These are phyloP conservation scores for Cymbopogon citratus DNA, from an alignment of 176 grass and related monocot species.

Conservation along the genomic window DNA sequence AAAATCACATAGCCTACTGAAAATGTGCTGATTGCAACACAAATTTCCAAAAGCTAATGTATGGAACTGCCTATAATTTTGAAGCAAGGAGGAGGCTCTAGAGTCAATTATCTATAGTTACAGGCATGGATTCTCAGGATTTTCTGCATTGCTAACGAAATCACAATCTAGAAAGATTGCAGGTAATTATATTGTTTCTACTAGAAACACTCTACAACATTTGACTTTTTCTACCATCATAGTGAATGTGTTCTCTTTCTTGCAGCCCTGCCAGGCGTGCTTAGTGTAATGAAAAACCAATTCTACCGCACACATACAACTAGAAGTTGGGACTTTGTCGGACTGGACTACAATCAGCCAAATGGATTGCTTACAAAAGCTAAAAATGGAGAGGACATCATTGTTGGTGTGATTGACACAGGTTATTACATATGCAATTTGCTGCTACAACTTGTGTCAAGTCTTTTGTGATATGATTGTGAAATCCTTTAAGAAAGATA, in stretches of 20 bases:
- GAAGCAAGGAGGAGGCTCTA: neutral
- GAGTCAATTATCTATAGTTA: neutral
- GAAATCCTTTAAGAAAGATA: too few relatives aligned
- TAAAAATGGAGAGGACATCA: conserved; percentile 4
- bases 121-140: neutral
- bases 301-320: neutral
- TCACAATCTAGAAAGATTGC: neutral
- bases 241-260: neutral
- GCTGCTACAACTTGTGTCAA: too few relatives aligned
- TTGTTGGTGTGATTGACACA: neutral
- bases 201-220: neutral
- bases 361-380: neutral
- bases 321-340: conserved; percentile 35
- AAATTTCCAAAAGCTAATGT: neutral
- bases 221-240: neutral
- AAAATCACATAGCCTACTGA: neutral
- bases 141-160: neutral
- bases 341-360: conserved; percentile 12
- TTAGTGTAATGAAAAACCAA: conserved; percentile 1
- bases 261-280: neutral
- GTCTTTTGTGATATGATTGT: too few relatives aligned
- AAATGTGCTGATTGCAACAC: neutral
- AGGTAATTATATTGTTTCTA: neutral
- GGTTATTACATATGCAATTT: neutral
- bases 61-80: neutral